phyloP scores from a whole-genome alignment of 2,329 filamentous ascomycete species.

The Fusarium begoniae region DNA sequence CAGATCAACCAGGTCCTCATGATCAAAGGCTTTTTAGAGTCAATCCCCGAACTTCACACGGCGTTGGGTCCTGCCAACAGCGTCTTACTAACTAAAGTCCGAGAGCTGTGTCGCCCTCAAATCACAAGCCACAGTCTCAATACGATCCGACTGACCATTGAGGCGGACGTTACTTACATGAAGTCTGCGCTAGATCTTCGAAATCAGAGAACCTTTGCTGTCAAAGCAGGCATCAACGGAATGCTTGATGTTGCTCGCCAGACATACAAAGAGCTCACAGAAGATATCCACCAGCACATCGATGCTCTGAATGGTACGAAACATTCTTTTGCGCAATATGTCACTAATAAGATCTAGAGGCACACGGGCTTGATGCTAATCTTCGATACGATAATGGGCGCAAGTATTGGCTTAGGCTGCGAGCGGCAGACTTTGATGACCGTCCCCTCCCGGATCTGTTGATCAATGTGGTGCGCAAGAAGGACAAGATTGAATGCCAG shows the following conservation, averaged over 20 bases:
- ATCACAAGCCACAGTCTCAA: conserved; percentile 68
- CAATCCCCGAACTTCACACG: conserved; percentile 73
- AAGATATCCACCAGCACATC: conserved; percentile 78
- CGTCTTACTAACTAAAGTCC: conserved; percentile 72
- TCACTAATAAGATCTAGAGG: conserved; percentile 51
- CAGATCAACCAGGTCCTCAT: conserved; percentile 87
- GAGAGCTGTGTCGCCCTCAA: conserved; percentile 72
- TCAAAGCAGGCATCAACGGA: conserved; percentile 85
- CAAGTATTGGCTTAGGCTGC: conserved; percentile 80
- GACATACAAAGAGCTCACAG: conserved; percentile 87
- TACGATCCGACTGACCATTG: conserved; percentile 76
- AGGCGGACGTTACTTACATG: conserved; percentile 82
- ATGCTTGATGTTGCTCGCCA: conserved; percentile 88
- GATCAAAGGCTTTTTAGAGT: conserved; percentile 81
- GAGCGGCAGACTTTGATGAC: conserved; percentile 68
- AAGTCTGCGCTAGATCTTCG: conserved; percentile 83
- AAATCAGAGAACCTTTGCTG: conserved; percentile 90
- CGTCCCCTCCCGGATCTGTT: conserved; percentile 71
- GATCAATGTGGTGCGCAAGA: conserved; percentile 79
- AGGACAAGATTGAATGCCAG: conserved; percentile 84
- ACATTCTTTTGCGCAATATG: too few relatives aligned
- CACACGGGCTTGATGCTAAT: conserved; percentile 67
- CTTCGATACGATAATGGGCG: conserved; percentile 81
- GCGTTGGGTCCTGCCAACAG: conserved; percentile 72
- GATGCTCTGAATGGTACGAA: conserved; percentile 70